Base-by-base conservation (phyloP, 768 basidiomycete species). In the Exsudoporus frostii region DNA sequence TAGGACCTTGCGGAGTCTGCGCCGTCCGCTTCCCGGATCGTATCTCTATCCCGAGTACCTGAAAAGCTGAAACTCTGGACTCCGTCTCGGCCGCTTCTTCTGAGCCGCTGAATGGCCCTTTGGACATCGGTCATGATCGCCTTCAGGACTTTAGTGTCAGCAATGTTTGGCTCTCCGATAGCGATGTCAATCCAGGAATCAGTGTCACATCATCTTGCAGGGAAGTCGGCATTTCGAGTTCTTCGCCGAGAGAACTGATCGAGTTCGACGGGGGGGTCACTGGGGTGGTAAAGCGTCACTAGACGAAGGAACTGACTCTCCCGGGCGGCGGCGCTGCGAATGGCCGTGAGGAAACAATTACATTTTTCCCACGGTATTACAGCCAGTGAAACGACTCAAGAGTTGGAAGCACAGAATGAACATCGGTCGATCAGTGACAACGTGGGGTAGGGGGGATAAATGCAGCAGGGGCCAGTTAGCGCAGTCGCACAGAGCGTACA, bases 81-180 rank as follows among this genome's bases (percentile, higher is more conserved):
- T 7, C 81, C 84, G 51, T 86, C 83, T 14, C 74, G 73, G 61
- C 80, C 79, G 30, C 73, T 73, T 40, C 77, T 74, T 9, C 86
- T 88, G 25, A 93, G 84, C 61, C 92, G 89, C 55, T 93, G 90
- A 60, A 95, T 93, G 19, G 91, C 92, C 58, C 89, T 75, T 68
- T 96, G 90, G 7, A 96, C 90, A 51, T 95, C 92, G 4, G 87
- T 92, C 78, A 95, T 79, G 2, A 92, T 96, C 2, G 86, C 90
- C 34, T 82, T 82, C 89, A 96, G 92, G 51, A 88, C 81, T 55
- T 82, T 82, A 14, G 73, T 79, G 42, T 79, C 61, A 27, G 32
- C 54, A 40, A 39, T 42, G 48, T 51, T 63, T 36, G 53, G 65
- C 37, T 50, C 67, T 44, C 56, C 69, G 32, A 54, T 56, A 29